Evolutionary conservation across 176 grass and related monocot species (phyloP), one percentile per base, ranked within the genome.

Genomic region (Urochloa ruziziensis): DNA sequence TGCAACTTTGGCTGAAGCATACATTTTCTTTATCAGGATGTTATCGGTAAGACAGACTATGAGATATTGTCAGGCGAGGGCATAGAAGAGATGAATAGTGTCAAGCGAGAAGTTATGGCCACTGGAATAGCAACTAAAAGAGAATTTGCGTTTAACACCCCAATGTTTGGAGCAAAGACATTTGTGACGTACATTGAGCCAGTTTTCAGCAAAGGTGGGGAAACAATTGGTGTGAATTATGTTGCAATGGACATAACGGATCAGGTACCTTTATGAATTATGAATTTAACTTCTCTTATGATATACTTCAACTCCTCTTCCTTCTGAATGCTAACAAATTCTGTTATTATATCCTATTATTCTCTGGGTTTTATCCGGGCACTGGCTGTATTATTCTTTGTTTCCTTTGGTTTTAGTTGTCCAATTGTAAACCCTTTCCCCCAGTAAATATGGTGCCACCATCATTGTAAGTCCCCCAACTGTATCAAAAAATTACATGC

Each of bases 171-270:
- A 79, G 79, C 71, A 63, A 97, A 97, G 82, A 97, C 88, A 57
- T 97, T 97, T 86, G 86, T 94, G 67, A 94, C 91, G 80, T 94
- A 93, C 70, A 94, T 97, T 62, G 92, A 97, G 62, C 95, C 95
- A 80, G 92, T 97, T 62, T 93, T 93, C 77, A 93, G 87, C 81
- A 97, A 89, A 81, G 56, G 82, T 33, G 77, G 84, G 73, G 88
- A 94, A 53, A 86, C 87, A 58, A 93, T 97, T 67, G 95, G 95
- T 32, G 89, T 97, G 65, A 97, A 97, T 89, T 97, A 94, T 86
- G 88, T 97, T 80, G 92, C 90, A 57, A 90, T 97, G 82, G 95
- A 97, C 67, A 81, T 97, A 77, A 89, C 90, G 40, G 95, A 97
- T 87, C 95, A 97, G 92, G 95, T 97, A 80, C 16, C 65, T 85